Evolutionary conservation across 192 early-diverging fungal species (phyloP).

Genomic region (Phycomyces blakesleeanus): DNA sequence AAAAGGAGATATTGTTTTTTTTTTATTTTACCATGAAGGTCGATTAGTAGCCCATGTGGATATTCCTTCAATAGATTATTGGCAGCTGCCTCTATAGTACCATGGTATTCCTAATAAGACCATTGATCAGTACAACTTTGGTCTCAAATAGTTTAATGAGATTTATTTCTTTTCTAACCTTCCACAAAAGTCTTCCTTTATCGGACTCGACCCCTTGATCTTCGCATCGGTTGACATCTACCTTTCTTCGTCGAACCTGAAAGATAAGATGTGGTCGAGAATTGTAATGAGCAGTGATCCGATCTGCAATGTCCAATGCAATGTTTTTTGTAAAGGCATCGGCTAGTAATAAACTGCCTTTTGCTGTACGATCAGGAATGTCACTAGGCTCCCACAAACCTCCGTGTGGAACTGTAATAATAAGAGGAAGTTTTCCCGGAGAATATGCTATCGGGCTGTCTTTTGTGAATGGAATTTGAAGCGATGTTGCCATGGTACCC

Average conservation of each 20-base stretch:
- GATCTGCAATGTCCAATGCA: not conserved
- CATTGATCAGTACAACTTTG: no score
- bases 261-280: not conserved
- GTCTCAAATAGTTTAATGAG: no score
- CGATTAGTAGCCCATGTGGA: not conserved
- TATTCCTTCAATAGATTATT: not conserved
- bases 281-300: not conserved
- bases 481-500: not conserved
- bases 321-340: constrained; percentile 6
- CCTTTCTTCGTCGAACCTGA: not conserved
- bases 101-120: not conserved
- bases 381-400: not conserved
- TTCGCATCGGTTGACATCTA: not conserved
- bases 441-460: not conserved
- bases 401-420: constrained; percentile 10
- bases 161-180: no score
- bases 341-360: not conserved
- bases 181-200: not conserved
- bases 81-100: not conserved
- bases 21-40: constrained; percentile 11
- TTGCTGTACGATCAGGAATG: constrained; percentile 7
- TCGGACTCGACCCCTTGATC: constrained; percentile 8
- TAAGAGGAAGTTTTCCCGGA: not conserved
- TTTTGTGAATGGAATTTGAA: not conserved
- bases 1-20: not conserved